Base-by-base conservation (phyloP, 257 asterid genomes). In the Buddleja alternifolia region DNA sequence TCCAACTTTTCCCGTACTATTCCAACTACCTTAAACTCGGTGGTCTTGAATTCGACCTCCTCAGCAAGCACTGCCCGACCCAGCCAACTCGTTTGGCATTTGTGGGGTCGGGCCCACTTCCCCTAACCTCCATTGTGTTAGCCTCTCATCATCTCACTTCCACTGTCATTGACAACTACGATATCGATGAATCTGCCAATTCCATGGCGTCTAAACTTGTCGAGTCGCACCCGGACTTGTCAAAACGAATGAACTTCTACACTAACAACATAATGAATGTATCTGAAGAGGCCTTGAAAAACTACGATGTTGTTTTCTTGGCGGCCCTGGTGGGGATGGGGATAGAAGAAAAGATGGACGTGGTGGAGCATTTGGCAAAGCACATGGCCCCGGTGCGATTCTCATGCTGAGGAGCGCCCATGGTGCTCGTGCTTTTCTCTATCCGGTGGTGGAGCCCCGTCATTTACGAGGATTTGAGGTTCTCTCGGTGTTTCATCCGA, bases 261-360 rank as follows among this genome's bases (percentile, higher is more conserved):
- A 83, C 89, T 0, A 52, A 19, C 0, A 81, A 85, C 63, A 75
- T 81, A 15, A 61, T 85, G 87, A 48, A 81, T 24, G 84, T 81
- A 10, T 73, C 87, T 1, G 47, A 32, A 7, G 74, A 36, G 2
- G 82, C 45, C 2, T 39, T 85, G 14, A 71, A 65, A 48, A 78
- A 73, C 14, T 85, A 76, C 11, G 92, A 83, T 0, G 89, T 85
- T 0, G 92, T 85, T 37, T 85, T 83, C 63, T 55, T 85, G 81
- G 92, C 92, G 0, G 92, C 92, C 0, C 67, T 85, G 0, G 92
- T 85, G 19, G 92, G 92, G 0, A 81, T 85, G 92, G 85, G 79
- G 24, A 85, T 78, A 61, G 84, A 77, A 29, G 84, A 79, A 1
- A 85, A 85, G 63, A 62, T 66, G 20, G 42, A 60, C 7, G 73